Evolutionary conservation across 164 flowering plant species (phyloP).

Genomic region (Nymphaea thermarum): DNA sequence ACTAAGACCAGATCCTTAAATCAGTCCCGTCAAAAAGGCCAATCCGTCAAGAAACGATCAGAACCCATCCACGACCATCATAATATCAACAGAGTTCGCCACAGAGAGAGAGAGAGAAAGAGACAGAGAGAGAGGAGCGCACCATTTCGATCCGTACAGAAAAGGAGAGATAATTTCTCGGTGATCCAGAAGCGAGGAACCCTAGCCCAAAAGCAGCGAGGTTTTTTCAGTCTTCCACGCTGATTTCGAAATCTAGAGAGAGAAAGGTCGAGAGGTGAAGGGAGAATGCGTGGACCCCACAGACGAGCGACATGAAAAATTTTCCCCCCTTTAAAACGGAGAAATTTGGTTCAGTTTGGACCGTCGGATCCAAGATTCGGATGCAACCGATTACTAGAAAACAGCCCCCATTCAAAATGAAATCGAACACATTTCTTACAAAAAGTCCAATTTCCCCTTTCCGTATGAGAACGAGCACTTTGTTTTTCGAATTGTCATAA

Average conservation of each 20-base stretch:
- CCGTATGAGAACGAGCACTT: too few relatives aligned
- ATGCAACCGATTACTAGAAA: too few relatives aligned
- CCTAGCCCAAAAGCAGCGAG: background rate
- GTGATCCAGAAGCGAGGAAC: background rate
- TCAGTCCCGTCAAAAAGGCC: background rate
- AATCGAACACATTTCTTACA: too few relatives aligned
- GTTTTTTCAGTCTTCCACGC: background rate
- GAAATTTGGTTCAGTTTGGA: background rate
- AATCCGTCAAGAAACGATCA: background rate
- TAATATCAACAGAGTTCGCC: background rate
- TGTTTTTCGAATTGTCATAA: too few relatives aligned
- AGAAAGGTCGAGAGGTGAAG: too few relatives aligned
- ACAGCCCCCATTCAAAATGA: too few relatives aligned
- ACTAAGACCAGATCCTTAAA: too few relatives aligned
- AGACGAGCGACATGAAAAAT: background rate
- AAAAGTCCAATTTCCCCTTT: too few relatives aligned
- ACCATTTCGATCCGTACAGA: background rate
- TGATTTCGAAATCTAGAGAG: background rate
- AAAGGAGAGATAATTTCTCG: background rate
- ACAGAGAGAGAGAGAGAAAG: background rate
- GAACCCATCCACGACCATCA: background rate
- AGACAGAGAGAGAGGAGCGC: background rate
- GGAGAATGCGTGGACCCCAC: background rate
- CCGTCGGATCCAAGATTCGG: background rate
- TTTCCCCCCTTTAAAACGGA: background rate